These are phyloP conservation scores for Trichoderma atrobrunneum DNA, from an alignment of 2,329 filamentous ascomycete species.

Conservation along the genomic window DNA sequence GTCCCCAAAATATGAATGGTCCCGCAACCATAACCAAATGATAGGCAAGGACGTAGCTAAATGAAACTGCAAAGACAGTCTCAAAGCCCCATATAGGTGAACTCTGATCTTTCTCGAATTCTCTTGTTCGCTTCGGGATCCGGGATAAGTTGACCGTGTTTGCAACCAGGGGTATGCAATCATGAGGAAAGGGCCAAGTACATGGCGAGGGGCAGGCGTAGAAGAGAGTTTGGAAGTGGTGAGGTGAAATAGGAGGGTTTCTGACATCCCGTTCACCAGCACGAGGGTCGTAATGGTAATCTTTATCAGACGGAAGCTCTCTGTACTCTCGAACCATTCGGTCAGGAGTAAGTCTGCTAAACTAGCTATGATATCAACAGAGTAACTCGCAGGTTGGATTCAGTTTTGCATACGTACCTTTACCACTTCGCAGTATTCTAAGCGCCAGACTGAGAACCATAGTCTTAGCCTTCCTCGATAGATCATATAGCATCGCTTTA, in stretches of 20 bases:
- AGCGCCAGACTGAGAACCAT: background rate
- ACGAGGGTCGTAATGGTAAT: background rate
- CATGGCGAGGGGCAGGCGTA: background rate
- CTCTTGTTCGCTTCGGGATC: background rate
- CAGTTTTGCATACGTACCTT: background rate
- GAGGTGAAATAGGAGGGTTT: background rate
- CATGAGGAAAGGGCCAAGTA: background rate
- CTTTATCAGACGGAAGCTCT: background rate
- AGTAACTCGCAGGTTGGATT: accelerated
- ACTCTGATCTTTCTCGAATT: background rate
- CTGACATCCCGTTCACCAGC: background rate
- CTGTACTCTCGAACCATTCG: background rate
- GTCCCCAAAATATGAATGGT: background rate
- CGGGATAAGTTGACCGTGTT: background rate
- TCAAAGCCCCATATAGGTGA: background rate
- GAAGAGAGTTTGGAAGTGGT: background rate
- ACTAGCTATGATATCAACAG: background rate
- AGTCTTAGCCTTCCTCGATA: background rate
- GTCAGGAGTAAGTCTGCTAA: background rate
- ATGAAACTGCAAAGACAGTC: background rate
- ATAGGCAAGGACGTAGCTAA: background rate
- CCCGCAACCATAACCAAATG: background rate
- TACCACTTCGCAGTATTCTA: background rate
- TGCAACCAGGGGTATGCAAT: background rate
- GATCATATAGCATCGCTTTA: background rate